phyloP scores from a whole-genome alignment of 805 yeast genomes.

The Ogataea philodendri region DNA sequence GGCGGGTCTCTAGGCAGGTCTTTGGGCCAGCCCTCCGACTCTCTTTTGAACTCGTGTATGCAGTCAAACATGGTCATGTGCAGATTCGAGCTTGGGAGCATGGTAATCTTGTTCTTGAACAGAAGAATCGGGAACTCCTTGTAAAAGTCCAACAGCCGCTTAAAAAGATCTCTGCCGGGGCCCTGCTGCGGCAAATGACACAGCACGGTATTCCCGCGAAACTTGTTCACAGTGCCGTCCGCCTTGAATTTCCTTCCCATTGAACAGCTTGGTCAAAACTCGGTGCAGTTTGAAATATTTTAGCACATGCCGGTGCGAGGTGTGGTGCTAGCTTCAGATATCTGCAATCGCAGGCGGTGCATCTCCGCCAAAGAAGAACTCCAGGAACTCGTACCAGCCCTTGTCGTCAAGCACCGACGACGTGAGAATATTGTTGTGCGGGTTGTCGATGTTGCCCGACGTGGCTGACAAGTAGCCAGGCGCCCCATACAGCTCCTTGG shows the following conservation, averaged over 20 bases:
- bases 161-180: slow-evolving; percentile 14
- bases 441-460: no score
- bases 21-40: slow-evolving; percentile 18
- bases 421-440: no score
- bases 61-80: slow-evolving; percentile 22
- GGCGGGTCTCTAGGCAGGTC: slow-evolving; percentile 15
- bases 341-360: background rate
- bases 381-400: slow-evolving; percentile 30
- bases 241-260: slow-evolving; percentile 20
- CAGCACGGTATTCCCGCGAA: slow-evolving; percentile 19
- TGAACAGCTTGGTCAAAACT: background rate
- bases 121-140: slow-evolving; percentile 12
- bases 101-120: slow-evolving; percentile 18
- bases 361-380: slow-evolving; percentile 25
- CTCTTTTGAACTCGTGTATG: slow-evolving; percentile 18
- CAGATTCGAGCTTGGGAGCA: slow-evolving; percentile 21
- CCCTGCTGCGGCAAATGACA: slow-evolving; percentile 23
- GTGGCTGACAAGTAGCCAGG: background rate
- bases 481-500: background rate
- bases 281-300: no score
- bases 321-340: background rate
- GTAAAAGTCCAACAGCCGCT: slow-evolving; percentile 17
- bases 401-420: slow-evolving; percentile 24
- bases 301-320: slow-evolving; percentile 7
- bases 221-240: slow-evolving; percentile 19